Percentiles rank a stretch among this genome's conserved stretches.
phyloP scores from a whole-genome alignment of 768 basidiomycete species.

The Gyrodon lividus region DNA sequence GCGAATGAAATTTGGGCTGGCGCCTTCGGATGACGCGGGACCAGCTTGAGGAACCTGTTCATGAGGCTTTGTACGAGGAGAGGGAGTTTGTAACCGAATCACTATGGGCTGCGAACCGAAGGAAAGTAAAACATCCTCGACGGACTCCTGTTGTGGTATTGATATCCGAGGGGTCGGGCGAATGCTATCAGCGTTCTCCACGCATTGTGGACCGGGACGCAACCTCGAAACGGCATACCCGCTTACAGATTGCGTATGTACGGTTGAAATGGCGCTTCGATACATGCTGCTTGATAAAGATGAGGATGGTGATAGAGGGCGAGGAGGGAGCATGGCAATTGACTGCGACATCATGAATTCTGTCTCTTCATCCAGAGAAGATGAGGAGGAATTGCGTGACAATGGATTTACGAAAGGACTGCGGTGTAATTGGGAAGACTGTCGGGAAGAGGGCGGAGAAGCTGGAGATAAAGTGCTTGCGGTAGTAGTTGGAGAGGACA shows the following conservation, averaged over 20 bases:
- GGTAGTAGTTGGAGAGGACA: slow-evolving; percentile 17
- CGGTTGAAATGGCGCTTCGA: slow-evolving; percentile 62
- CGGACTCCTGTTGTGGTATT: slow-evolving; percentile 7
- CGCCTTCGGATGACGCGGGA: slow-evolving; percentile 2
- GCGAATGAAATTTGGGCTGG: not conserved
- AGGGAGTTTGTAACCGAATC: slow-evolving; percentile 51
- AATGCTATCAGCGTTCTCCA: not conserved
- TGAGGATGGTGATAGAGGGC: slow-evolving; percentile 41
- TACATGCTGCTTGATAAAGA: slow-evolving; percentile 72
- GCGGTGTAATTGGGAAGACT: slow-evolving; percentile 6
- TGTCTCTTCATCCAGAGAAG: slow-evolving; percentile 64
- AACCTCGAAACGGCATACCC: not conserved
- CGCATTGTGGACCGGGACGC: not conserved
- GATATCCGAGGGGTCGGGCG: slow-evolving; percentile 7
- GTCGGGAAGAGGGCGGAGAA: slow-evolving; percentile 19
- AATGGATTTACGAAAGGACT: slow-evolving; percentile 7
- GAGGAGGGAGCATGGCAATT: slow-evolving; percentile 56
- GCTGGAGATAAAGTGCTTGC: slow-evolving; percentile 27
- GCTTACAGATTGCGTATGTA: slow-evolving; percentile 1
- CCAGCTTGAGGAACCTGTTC: slow-evolving; percentile 1
- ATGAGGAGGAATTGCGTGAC: slow-evolving; percentile 54
- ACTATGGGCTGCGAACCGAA: slow-evolving; percentile 63
- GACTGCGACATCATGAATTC: slow-evolving; percentile 76
- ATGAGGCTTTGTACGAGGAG: slow-evolving; percentile 20
- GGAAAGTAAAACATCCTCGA: slow-evolving; percentile 54